These are phyloP conservation scores for Aspergillus japonicus DNA, from an alignment of 2,329 filamentous ascomycete species.

Conservation along the genomic window DNA sequence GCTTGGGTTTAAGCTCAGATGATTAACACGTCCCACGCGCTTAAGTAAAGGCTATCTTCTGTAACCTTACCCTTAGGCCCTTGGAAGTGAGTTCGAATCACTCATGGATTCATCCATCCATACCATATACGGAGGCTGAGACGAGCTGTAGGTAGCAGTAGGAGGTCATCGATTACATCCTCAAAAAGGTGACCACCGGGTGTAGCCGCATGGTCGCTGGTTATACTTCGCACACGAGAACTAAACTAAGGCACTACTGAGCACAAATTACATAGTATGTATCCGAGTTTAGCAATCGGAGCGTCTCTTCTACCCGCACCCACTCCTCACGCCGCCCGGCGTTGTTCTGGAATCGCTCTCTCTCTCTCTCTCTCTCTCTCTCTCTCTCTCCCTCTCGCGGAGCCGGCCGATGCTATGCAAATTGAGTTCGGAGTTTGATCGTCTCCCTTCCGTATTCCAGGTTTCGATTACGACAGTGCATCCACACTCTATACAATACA, in stretches of 20 bases:
- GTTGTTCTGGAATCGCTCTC: background rate
- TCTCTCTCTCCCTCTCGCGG: background rate
- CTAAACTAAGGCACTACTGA: background rate
- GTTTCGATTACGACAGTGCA: background rate
- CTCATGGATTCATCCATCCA: background rate
- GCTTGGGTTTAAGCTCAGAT: constrained; percentile 4
- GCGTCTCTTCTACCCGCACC: background rate
- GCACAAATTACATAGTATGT: background rate
- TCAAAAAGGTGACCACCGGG: no score
- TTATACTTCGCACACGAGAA: no score
- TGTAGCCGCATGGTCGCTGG: no score
- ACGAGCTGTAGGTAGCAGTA: background rate
- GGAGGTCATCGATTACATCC: no score
- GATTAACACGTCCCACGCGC: constrained; percentile 5
- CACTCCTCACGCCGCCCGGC: background rate
- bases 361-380: background rate
- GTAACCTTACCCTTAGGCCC: background rate
- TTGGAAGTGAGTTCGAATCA: no score
- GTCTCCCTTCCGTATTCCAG: background rate
- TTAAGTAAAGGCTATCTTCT: constrained; percentile 1
- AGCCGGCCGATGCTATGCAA: background rate
- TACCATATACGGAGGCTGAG: background rate
- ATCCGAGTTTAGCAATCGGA: background rate
- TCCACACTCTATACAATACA: background rate
- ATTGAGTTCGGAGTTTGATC: background rate